Conservation (phyloP, 805 yeast genomes). For the Candida vaughaniae region DNA sequence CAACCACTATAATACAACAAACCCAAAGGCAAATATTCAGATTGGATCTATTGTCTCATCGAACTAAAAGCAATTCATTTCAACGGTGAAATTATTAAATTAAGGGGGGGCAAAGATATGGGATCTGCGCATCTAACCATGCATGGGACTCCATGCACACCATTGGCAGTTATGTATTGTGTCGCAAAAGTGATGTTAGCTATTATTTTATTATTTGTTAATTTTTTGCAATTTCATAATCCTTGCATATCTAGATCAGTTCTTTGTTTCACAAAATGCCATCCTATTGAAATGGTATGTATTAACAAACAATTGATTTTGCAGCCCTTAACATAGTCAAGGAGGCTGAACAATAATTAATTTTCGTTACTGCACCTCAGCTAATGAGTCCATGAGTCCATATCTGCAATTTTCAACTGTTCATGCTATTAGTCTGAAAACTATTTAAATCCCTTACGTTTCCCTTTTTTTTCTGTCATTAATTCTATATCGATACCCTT, state of each 20-base stretch:
- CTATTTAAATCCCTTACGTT: not conserved
- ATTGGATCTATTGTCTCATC: too few species aligned
- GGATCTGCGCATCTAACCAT: not conserved
- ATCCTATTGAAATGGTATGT: not conserved
- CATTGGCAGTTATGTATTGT: not conserved
- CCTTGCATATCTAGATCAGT: not conserved
- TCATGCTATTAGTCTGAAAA: too few species aligned
- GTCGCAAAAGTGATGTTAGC: too few species aligned
- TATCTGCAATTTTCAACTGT: not conserved
- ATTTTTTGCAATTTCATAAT: not conserved
- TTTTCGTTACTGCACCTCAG: not conserved
- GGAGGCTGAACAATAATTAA: not conserved
- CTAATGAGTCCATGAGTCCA: not conserved
- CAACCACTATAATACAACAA: not conserved
- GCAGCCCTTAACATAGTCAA: not conserved
- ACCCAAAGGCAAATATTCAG: too few species aligned
- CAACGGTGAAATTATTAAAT: not conserved
- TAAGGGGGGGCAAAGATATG: not conserved
- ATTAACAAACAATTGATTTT: too few species aligned
- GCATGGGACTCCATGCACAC: not conserved
- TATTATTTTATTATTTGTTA: too few species aligned
- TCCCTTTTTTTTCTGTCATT: too few species aligned
- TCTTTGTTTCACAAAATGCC: not conserved
- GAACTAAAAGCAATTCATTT: not conserved
- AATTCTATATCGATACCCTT: too few species aligned